Conservation (phyloP, 2,329 filamentous ascomycete species). For the Stachybotrys chlorohalonatus region DNA sequence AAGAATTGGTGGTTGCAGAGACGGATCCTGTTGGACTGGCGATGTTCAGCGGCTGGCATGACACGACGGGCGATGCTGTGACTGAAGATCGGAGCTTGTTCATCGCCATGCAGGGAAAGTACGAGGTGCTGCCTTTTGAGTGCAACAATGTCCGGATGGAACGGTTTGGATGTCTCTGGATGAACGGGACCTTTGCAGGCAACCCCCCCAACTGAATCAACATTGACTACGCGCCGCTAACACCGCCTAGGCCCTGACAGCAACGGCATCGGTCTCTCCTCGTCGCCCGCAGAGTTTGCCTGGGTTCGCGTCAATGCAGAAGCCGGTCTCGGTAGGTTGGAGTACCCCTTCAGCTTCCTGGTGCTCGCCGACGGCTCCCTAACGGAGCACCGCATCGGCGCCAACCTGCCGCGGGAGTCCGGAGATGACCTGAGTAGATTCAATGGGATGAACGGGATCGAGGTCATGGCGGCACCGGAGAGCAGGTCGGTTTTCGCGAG, state of each 20-base stretch:
- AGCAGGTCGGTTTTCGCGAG: too few relatives aligned
- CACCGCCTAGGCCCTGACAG: conserved; percentile 3
- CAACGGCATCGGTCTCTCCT: conserved; percentile 1
- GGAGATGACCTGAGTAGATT: conserved; percentile 4
- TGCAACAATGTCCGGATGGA: conserved; percentile 8
- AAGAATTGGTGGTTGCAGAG: conserved; percentile 3
- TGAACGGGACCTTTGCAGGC: too few relatives aligned
- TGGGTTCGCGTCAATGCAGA: conserved; percentile 7
- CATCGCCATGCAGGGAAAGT: conserved; percentile 7
- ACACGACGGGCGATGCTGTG: background rate
- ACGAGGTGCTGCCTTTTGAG: conserved; percentile 8
- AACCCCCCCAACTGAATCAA: background rate
- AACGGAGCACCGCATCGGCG: conserved; percentile 7
- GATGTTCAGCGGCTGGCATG: conserved; percentile 9
- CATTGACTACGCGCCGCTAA: conserved; percentile 6
- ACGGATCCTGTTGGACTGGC: conserved; percentile 8
- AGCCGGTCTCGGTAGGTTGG: background rate
- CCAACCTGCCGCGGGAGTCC: conserved; percentile 1
- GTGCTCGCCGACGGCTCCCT: conserved; percentile 4
- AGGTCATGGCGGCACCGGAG: background rate
- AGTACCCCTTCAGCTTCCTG: conserved; percentile 9
- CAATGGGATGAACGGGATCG: background rate
- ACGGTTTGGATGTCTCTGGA: too few relatives aligned
- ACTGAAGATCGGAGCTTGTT: conserved; percentile 3
- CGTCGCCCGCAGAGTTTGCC: conserved; percentile 5